Percentiles rank a stretch among this genome's conserved stretches.
Evolutionary conservation across 2,329 filamentous ascomycete genomes (phyloP).

Genomic region (Lachnellula hyalina): DNA sequence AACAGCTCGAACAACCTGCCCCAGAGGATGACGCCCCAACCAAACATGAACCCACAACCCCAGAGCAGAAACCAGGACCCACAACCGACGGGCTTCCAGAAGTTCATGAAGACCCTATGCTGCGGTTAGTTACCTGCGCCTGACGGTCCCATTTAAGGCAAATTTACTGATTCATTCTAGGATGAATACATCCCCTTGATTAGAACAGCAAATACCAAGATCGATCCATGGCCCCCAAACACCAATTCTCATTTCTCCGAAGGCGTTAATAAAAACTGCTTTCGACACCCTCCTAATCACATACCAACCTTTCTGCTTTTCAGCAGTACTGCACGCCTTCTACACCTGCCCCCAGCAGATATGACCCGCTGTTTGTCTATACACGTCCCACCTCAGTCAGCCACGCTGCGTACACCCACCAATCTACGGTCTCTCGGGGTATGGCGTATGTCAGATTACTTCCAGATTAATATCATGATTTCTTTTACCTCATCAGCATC

Average conservation of each 20-base stretch:
- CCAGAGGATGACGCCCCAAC: constrained; percentile 55
- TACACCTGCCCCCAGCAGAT: constrained; percentile 22
- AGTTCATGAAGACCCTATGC: constrained; percentile 88
- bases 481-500: constrained; percentile 20
- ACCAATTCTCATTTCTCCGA: constrained; percentile 12
- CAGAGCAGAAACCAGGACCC: constrained; percentile 57
- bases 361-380: constrained; percentile 28
- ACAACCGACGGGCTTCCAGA: constrained; percentile 79
- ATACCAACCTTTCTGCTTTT: constrained; percentile 18
- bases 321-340: constrained; percentile 18
- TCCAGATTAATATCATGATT: constrained; percentile 29
- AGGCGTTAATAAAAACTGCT: constrained; percentile 22
- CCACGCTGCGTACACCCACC: constrained; percentile 14
- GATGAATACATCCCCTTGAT: constrained; percentile 24
- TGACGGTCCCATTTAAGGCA: constrained; percentile 6
- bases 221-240: not conserved
- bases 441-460: constrained; percentile 24
- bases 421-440: constrained; percentile 15
- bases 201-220: not conserved
- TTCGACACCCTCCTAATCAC: constrained; percentile 25
- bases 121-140: constrained; percentile 63
- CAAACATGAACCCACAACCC: constrained; percentile 53
- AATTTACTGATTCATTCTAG: constrained; percentile 21
- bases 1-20: constrained; percentile 87
- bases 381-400: constrained; percentile 11